phyloP scores from a whole-genome alignment of 305 asterid genomes.

The Fraxinus paxiana region DNA sequence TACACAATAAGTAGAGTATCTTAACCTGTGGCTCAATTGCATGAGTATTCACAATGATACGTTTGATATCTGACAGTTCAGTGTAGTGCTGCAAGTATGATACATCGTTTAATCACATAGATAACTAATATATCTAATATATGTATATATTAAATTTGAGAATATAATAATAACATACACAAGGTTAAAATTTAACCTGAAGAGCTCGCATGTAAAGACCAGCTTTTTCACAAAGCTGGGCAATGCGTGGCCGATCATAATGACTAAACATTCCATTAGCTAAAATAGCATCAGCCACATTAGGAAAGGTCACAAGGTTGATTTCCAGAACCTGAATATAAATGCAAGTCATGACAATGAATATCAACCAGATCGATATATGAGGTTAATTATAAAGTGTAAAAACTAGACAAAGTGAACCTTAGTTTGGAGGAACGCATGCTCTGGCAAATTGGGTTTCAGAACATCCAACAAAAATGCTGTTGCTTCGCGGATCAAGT shows the following conservation, averaged over 20 bases:
- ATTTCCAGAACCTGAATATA: slow-evolving; percentile 79
- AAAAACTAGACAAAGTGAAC: slow-evolving; percentile 35
- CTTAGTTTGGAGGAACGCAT: slow-evolving; percentile 91
- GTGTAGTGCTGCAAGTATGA: slow-evolving; percentile 70
- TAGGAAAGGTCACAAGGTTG: slow-evolving; percentile 90
- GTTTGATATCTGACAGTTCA: slow-evolving; percentile 91
- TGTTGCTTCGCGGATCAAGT: slow-evolving; percentile 98
- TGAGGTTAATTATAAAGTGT: neutral
- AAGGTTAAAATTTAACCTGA: slow-evolving; percentile 51
- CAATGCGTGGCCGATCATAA: slow-evolving; percentile 92
- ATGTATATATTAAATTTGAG: neutral
- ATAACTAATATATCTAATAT: neutral
- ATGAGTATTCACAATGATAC: slow-evolving; percentile 96
- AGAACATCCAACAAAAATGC: slow-evolving; percentile 96
- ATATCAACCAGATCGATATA: neutral
- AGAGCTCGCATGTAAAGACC: slow-evolving; percentile 93
- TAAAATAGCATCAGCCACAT: slow-evolving; percentile 97
- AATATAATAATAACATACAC: slow-evolving; percentile 5
- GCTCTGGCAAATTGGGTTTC: slow-evolving; percentile 96
- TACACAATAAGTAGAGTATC: slow-evolving; percentile 5
- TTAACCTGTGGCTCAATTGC: slow-evolving; percentile 99
- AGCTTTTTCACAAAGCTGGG: slow-evolving; percentile 95
- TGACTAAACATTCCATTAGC: slow-evolving; percentile 99
- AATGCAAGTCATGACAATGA: slow-evolving; percentile 22
- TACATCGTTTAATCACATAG: slow-evolving; percentile 13